phyloP scores from a whole-genome alignment of 768 basidiomycete genomes.

The Trametes cingulata region DNA sequence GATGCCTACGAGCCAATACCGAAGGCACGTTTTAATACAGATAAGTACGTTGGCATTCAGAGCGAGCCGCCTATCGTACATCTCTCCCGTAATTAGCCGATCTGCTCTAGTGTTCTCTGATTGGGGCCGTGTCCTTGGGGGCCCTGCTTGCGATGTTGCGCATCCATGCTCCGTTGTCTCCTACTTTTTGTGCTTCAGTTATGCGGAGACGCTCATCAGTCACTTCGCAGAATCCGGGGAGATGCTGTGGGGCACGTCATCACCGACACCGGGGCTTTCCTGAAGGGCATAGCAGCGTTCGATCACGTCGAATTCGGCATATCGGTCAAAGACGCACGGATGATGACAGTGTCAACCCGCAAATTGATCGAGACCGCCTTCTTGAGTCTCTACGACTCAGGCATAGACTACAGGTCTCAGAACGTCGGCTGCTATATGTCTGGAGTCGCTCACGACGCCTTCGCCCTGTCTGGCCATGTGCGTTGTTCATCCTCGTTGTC shows the following conservation, averaged over 20 bases:
- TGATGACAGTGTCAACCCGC: conserved; percentile 37
- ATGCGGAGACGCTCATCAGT: too few species aligned
- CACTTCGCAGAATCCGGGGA: too few species aligned
- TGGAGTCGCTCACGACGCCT: conserved; percentile 26
- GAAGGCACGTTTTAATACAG: conserved; percentile 35
- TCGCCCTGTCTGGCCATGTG: conserved; percentile 8
- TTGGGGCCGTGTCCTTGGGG: too few species aligned
- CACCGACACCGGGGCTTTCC: conserved; percentile 35
- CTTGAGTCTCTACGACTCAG: conserved; percentile 48
- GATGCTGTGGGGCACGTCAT: too few species aligned
- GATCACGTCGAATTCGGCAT: conserved; percentile 45
- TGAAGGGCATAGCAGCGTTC: conserved; percentile 40
- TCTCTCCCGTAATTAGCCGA: too few species aligned
- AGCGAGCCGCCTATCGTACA: too few species aligned
- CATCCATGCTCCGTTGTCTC: too few species aligned
- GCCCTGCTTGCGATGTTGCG: too few species aligned
- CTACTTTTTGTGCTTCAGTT: too few species aligned
- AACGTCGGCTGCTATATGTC: conserved; percentile 46
- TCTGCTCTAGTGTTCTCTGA: too few species aligned
- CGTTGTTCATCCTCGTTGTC: background rate
- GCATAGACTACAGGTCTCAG: conserved; percentile 45
- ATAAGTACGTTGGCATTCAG: too few species aligned
- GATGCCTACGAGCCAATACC: conserved; percentile 38
- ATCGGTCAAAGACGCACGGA: conserved; percentile 35
- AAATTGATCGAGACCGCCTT: conserved; percentile 42